phyloP scores from a whole-genome alignment of 257 asterid species.

The Salvia miltiorrhiza region DNA sequence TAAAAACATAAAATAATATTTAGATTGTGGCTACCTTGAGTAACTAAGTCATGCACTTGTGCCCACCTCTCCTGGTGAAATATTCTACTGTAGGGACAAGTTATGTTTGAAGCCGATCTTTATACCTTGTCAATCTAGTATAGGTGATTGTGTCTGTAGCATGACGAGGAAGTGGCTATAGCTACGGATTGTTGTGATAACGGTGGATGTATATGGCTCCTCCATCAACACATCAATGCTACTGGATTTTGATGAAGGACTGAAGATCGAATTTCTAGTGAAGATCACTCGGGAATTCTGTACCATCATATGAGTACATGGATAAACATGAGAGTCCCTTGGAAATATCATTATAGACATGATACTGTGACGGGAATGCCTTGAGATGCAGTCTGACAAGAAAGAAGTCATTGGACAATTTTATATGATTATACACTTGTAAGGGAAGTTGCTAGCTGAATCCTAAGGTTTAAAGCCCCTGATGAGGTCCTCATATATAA shows the following conservation, averaged over 20 bases:
- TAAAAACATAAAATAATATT: neutral
- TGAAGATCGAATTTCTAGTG: neutral
- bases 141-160: neutral
- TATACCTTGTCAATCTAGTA: neutral
- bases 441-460: neutral
- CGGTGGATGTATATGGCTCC: neutral
- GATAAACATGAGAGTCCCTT: neutral
- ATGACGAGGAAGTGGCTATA: neutral
- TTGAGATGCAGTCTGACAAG: neutral
- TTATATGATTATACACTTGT: neutral
- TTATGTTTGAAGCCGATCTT: neutral
- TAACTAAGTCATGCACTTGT: neutral
- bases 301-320: neutral
- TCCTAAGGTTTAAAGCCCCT: neutral
- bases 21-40: neutral
- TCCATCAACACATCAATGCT: neutral
- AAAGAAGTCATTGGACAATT: neutral
- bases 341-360: neutral
- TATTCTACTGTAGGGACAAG: neutral
- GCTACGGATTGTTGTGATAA: neutral
- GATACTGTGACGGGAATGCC: neutral
- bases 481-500: neutral
- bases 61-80: neutral
- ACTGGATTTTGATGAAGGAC: neutral
- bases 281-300: too few species aligned